phyloP scores from a whole-genome alignment of 2,329 filamentous ascomycete genomes.

The Colletotrichum falcatum region DNA sequence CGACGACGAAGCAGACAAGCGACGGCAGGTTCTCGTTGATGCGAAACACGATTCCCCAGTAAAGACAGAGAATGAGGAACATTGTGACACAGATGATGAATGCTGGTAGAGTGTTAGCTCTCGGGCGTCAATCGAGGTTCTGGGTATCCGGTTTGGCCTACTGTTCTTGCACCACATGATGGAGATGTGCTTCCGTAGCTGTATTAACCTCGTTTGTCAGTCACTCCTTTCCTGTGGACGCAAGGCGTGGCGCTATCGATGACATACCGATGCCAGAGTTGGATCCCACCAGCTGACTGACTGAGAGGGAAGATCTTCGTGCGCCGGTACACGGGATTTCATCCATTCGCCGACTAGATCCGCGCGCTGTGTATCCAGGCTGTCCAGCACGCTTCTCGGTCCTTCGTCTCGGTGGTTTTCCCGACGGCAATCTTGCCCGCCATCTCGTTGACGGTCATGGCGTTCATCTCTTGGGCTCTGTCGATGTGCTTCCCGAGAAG shows the following conservation, averaged over 20 bases:
- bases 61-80: constrained; percentile 22
- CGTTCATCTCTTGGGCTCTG: background rate
- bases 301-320: constrained; percentile 20
- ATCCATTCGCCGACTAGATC: constrained; percentile 14
- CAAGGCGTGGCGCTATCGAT: background rate
- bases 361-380: constrained; percentile 5
- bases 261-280: constrained; percentile 10
- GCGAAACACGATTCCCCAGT: constrained; percentile 26
- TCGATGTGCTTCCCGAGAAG: background rate
- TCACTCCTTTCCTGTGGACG: background rate
- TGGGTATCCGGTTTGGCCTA: background rate
- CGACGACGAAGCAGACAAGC: constrained; percentile 24
- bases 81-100: constrained; percentile 20
- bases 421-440: background rate
- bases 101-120: background rate
- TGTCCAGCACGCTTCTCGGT: background rate
- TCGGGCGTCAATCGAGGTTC: background rate
- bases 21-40: constrained; percentile 28
- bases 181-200: constrained; percentile 26
- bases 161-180: constrained; percentile 30
- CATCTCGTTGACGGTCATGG: background rate
- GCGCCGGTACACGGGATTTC: constrained; percentile 12
- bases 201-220: too few species aligned
- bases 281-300: constrained; percentile 36
- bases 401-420: background rate